These are phyloP conservation scores for Tephrocybe sp. DNA, from an alignment of 768 basidiomycete genomes.

Conservation along the genomic window DNA sequence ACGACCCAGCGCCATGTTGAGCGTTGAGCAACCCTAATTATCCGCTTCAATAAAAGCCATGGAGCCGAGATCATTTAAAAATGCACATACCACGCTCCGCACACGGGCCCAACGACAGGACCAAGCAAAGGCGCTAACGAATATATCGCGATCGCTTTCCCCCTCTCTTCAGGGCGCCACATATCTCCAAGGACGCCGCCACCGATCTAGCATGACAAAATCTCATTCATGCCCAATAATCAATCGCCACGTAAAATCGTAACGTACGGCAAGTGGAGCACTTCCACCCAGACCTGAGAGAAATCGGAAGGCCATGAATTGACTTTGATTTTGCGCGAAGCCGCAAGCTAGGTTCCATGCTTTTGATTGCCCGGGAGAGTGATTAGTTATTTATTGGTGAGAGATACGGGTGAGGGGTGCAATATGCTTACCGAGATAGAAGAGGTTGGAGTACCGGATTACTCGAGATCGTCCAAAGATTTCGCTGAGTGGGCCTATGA, in stretches of 20 bases:
- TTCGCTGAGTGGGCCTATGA: conserved; percentile 67
- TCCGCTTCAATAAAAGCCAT: too few species aligned
- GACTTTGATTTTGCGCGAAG: conserved; percentile 55
- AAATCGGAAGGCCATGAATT: conserved; percentile 70
- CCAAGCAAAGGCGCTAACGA: conserved; percentile 67
- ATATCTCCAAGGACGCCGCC: conserved; percentile 67
- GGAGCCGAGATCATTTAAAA: too few species aligned
- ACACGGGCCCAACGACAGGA: conserved; percentile 62
- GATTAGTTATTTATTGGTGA: too few species aligned
- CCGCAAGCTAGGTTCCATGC: conserved; percentile 68
- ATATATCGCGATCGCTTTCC: conserved; percentile 62
- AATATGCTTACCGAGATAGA: conserved; percentile 52
- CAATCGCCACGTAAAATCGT: too few species aligned
- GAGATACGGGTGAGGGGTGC: too few species aligned
- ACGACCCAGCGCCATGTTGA: conserved; percentile 77
- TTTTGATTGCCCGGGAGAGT: too few species aligned
- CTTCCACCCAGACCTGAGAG: conserved; percentile 72
- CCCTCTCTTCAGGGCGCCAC: conserved; percentile 63
- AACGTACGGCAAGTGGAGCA: conserved; percentile 58
- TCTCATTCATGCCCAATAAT: too few species aligned
- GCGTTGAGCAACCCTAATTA: conserved; percentile 58
- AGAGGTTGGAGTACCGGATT: conserved; percentile 62
- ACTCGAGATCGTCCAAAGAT: conserved; percentile 67
- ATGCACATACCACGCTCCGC: conserved; percentile 60
- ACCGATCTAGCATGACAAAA: conserved; percentile 50